phyloP scores from a whole-genome alignment of 2,329 filamentous ascomycete species.

The Arthrobotrys entomopaga region DNA sequence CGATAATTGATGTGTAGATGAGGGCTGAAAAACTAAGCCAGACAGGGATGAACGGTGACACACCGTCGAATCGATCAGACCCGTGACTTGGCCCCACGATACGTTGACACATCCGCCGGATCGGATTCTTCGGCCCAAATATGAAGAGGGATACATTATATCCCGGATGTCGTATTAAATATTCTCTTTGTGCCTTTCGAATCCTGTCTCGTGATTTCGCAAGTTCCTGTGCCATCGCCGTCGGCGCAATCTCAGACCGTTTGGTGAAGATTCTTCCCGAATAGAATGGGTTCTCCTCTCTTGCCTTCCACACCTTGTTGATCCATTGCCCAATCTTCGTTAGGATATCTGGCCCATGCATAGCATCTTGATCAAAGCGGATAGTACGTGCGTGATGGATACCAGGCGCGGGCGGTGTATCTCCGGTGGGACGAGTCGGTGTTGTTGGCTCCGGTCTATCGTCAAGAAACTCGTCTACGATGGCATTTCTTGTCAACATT shows the following conservation, averaged over 20 bases:
- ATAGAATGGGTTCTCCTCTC: constrained; percentile 95
- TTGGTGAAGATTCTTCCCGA: constrained; percentile 72
- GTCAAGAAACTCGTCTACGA: constrained; percentile 93
- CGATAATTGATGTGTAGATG: constrained; percentile 91
- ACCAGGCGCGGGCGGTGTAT: neutral
- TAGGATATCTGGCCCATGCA: constrained; percentile 52
- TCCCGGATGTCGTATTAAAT: constrained; percentile 82
- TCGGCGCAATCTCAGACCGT: constrained; percentile 58
- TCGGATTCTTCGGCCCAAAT: constrained; percentile 79
- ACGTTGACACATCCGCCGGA: constrained; percentile 84
- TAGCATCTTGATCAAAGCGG: constrained; percentile 59
- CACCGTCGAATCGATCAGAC: constrained; percentile 84
- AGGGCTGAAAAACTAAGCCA: constrained; percentile 96
- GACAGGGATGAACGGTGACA: constrained; percentile 84
- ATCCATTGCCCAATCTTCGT: constrained; percentile 53
- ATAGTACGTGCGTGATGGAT: constrained; percentile 58
- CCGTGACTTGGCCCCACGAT: constrained; percentile 93
- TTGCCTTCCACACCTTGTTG: constrained; percentile 58
- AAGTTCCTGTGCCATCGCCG: constrained; percentile 83
- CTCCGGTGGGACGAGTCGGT: constrained; percentile 1
- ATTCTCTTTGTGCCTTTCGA: constrained; percentile 89
- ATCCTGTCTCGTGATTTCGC: constrained; percentile 83
- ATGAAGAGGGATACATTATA: constrained; percentile 95
- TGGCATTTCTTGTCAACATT: constrained; percentile 95
- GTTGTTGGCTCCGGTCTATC: constrained; percentile 64